Evolutionary conservation across 129 eudicot genomes (phyloP), one percentile per base, ranked within the genome.

Genomic region (Calendula officinalis): DNA sequence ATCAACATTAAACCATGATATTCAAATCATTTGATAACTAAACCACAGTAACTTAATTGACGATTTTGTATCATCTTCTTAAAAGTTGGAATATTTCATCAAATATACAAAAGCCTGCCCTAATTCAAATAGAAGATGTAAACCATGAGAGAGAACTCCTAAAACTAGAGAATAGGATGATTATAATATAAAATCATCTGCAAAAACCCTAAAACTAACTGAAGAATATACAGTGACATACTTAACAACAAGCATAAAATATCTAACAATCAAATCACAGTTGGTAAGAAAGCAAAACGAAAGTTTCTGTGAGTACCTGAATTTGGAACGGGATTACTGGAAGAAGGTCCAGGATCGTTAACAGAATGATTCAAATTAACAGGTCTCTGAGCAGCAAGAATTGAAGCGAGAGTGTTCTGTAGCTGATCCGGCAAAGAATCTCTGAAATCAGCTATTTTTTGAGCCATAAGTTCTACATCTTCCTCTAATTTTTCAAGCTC

Each of bases 311-410:
- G 71, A 40, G 64, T 61, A 75, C 81, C 86, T 70, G 50, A 60
- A 62, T 53, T 37, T 6, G 77, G 60, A 46, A 49, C 42, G 50
- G 13, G 12, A 9, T 6, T 7, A 2, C 30, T 4, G 59, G 48
- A 48, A 35, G 82, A 77, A 9, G 78, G 42, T 56, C 74, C 78
- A 30, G 85, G 78, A 16, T 63, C 75, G 14, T 37, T 36, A 48
- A 39, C 37, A 15, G 47, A 68, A 36, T 8, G 73, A 60, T 77
- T 63, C 6, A 50, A 35, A 22, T 64, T 9, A 32, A 67, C 38
- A 56, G 82, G 91, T 53, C 88, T 56, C 40, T 78, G 95, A 50
- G 75, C 71, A 62, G 75, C 45, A 16, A 87, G 78, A 58, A 81
- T 2, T 1, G 95, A 62, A 4, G 80, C 37, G 37, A 83, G 70